Evolutionary conservation across 1,284 basidiomycete genomes (phyloP).

Genomic region (Meira miltonrushii): DNA sequence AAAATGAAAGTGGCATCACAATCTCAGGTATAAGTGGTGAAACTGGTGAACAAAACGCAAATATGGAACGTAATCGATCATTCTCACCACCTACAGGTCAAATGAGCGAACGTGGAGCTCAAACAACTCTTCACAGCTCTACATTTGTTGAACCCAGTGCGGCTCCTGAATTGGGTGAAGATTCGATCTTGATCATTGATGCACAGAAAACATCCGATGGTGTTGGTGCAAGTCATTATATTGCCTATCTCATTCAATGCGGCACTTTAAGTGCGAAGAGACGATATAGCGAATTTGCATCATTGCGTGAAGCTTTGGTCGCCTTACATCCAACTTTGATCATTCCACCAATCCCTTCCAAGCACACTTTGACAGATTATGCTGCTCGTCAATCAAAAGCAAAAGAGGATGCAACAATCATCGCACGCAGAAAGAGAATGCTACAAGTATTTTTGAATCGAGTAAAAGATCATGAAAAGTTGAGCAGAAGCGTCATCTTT

Average conservation of each 20-base stretch:
- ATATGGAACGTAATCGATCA: too few species aligned
- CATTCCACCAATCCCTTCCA: slow-evolving; percentile 94
- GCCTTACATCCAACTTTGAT: slow-evolving; percentile 93
- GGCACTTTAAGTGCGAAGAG: slow-evolving; percentile 71
- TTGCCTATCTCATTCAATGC: slow-evolving; percentile 85
- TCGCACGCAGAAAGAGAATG: slow-evolving; percentile 86
- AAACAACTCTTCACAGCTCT: neutral
- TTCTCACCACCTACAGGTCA: too few species aligned
- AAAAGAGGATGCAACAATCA: slow-evolving; percentile 89
- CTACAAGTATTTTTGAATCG: slow-evolving; percentile 91
- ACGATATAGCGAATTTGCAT: slow-evolving; percentile 96
- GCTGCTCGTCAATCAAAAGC: slow-evolving; percentile 95
- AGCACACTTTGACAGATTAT: slow-evolving; percentile 92
- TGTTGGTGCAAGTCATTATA: slow-evolving; percentile 73
- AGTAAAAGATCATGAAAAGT: slow-evolving; percentile 78
- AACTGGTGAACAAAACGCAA: too few species aligned
- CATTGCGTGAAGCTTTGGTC: slow-evolving; percentile 73
- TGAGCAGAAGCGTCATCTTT: slow-evolving; percentile 89
- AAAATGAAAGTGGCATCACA: too few species aligned
- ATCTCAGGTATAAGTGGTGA: too few species aligned
- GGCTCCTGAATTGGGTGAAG: neutral
- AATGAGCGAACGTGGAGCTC: too few species aligned
- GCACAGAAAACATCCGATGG: slow-evolving; percentile 89
- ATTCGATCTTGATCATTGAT: slow-evolving; percentile 63
- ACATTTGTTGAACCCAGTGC: neutral